Base-by-base conservation (phyloP, 2,329 filamentous ascomycete species). In the Cercospora zeae-maydis region DNA sequence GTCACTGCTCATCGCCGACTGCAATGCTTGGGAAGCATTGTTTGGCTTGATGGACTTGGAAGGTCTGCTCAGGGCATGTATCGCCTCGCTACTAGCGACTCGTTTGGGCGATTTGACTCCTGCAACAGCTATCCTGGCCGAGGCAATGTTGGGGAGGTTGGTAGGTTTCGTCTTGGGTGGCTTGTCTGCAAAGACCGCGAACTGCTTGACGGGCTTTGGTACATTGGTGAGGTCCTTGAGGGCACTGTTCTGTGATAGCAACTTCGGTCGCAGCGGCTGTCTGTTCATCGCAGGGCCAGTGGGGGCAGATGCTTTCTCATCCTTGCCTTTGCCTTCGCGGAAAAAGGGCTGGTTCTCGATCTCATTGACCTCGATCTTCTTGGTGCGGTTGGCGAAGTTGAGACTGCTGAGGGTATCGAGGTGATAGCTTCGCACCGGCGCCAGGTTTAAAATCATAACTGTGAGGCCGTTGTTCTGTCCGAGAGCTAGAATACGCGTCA, bases 401-500 rank as follows among this genome's bases (percentile, higher is more conserved):
- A 98, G 80, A 66, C 93, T 96, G 77, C 91, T 96, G 5, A 97
- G 82, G 0, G 93, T 97, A 75, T 98, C 93, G 39, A 96, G 83
- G 73, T 98, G 93, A 74, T 96, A 98, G 70, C 91, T 92, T 66
- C 91, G 87, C n/a, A 96, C 83, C 0, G 95, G 93, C 0, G 93
- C 91, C 2, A 98, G 84, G 73, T 98, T 98, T 37, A 98, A 82
- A 63, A 98, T 95, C 95, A 98, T 98, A 73, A 98, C 85, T 0
- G 93, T 97, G 69, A 96, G 86, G 56, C 95, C 93, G 67, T 96
- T 92, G 78, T 98, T 97, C 78, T 97, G 93, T 2, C 93, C 93
- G 8, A 98, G 79, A 0, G 90, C 93, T 27, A 98, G 78, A 60
- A 98, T 97, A 52, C 93, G 86, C 0, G 95, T 98, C 93, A 98